These are phyloP conservation scores for Wickerhamomyces strasburgensis DNA, from an alignment of 805 yeast genomes.

Conservation along the genomic window DNA sequence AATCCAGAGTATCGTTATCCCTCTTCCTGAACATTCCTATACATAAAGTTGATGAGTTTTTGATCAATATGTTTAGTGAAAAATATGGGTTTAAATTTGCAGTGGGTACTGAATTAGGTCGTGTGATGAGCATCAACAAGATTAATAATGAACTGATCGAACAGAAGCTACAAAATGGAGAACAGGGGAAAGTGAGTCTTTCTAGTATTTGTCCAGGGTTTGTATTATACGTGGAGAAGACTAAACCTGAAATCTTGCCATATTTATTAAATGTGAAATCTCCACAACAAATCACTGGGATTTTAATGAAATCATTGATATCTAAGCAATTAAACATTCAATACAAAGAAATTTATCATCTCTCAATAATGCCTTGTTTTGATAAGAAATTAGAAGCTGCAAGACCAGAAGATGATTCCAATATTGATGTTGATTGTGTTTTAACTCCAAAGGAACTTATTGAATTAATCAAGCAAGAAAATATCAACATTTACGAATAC, in stretches of 20 bases:
- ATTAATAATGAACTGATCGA: slow-evolving; percentile 36
- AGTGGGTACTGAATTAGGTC: slow-evolving; percentile 81
- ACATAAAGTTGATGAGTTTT: slow-evolving; percentile 52
- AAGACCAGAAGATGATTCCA: slow-evolving; percentile 55
- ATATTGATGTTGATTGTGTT: slow-evolving; percentile 84
- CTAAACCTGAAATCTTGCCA: slow-evolving; percentile 81
- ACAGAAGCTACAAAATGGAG: slow-evolving; percentile 6
- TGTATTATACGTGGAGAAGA: slow-evolving; percentile 92
- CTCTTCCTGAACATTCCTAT: slow-evolving; percentile 53
- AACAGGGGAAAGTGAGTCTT: slow-evolving; percentile 26
- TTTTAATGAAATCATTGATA: slow-evolving; percentile 53
- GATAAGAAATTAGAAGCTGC: slow-evolving; percentile 96
- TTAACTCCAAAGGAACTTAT: slow-evolving; percentile 86
- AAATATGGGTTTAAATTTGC: slow-evolving; percentile 65
- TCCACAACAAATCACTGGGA: slow-evolving; percentile 92
- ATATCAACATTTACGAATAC: slow-evolving; percentile 31
- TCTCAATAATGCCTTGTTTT: slow-evolving; percentile 94
- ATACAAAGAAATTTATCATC: slow-evolving; percentile 55
- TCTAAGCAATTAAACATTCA: slow-evolving; percentile 29
- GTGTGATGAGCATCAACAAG: slow-evolving; percentile 57
- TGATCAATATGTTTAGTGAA: slow-evolving; percentile 53
- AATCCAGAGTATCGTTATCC: slow-evolving; percentile 78
- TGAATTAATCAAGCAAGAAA: slow-evolving; percentile 58
- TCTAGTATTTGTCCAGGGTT: slow-evolving; percentile 92
- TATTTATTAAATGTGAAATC: slow-evolving; percentile 71